Evolutionary conservation across 495 filamentous ascomycete genomes (phyloP), one percentile per base, ranked within the genome.

Genomic region (Neurospora sp.): DNA sequence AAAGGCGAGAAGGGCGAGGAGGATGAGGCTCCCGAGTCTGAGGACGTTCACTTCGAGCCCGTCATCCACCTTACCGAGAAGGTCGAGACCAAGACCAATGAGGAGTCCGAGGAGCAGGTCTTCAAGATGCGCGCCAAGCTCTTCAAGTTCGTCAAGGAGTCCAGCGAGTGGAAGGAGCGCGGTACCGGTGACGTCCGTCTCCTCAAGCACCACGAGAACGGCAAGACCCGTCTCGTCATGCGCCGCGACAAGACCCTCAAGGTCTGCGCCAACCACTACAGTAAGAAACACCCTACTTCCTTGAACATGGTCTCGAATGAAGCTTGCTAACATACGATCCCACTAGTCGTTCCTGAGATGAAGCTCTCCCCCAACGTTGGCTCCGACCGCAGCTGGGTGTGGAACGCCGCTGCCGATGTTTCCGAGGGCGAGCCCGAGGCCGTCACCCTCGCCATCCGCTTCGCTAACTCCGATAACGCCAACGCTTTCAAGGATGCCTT

Each of bases 101-200:
- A 99, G 85, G 96, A 99, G 87, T 89, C 91, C 69, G 95, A 99
- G 86, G 94, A 98, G 86, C 92, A 97, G 85, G 84, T 87, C 35
- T 98, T 98, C 89, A 98, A 98, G 90, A 98, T 98, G 96, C 92
- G 94, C 74, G 96, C 96, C 80, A 99, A 99, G 89, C 90, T 99
- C 71, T 99, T 99, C 91, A 93, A 93, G 85, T 99, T 98, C 82
- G 92, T 97, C 82, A 87, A 90, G 69, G 93, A 97, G 8, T 85
- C 85, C 74, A 89, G 92, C 82, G 96, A 98, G 85, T 99, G 96
- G 96, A 99, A 98, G 88, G 96, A 99, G 88, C 92, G 96, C 80
- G 96, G 96, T 70, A 98, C 96, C 71, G 96, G 96, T 77, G 94
- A 98, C 78, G 94, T 99, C 73, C 89, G 94, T 79, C 85, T 99